A percentile compares a stretch with the other conserved stretches of the same genome.
Evolutionary conservation across 2,329 filamentous ascomycete species (phyloP).

Genomic region (Colletotrichum somersetense): DNA sequence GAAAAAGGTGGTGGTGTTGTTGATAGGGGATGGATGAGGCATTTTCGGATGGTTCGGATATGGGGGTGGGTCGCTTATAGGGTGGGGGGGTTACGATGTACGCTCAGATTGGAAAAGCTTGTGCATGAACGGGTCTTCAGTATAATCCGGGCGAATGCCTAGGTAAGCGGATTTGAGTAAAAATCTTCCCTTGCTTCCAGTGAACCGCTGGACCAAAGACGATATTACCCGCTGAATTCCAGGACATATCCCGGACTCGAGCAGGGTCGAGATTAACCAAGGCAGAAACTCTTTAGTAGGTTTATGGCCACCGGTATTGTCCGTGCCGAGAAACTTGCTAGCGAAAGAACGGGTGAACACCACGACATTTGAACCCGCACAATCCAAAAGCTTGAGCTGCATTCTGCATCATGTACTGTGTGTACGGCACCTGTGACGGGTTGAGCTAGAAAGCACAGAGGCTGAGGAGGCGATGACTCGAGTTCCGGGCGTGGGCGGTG

Average conservation of each 20-base stretch:
- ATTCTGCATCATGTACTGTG: neutral
- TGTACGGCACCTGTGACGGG: neutral
- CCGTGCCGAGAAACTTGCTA: neutral
- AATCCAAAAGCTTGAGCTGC: constrained; percentile 2
- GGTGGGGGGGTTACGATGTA: too few species aligned
- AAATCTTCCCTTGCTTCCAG: too few species aligned
- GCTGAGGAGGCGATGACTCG: neutral
- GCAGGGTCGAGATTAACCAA: neutral
- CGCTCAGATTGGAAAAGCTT: neutral
- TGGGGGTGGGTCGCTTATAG: too few species aligned
- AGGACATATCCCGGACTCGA: neutral
- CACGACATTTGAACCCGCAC: neutral
- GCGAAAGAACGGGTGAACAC: neutral
- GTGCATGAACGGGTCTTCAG: neutral
- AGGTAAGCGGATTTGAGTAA: neutral
- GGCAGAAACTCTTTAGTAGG: neutral
- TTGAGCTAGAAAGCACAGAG: constrained; percentile 6
- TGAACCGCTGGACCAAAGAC: neutral
- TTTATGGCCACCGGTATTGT: neutral
- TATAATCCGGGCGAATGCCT: neutral
- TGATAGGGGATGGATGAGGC: too few species aligned
- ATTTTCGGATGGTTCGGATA: too few species aligned
- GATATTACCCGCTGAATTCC: neutral
- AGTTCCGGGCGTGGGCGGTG: neutral
- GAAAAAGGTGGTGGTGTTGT: too few species aligned